Evolutionary conservation across 2,329 filamentous ascomycete genomes (phyloP).

Genomic region (Rhinocladiella mackenziei): DNA sequence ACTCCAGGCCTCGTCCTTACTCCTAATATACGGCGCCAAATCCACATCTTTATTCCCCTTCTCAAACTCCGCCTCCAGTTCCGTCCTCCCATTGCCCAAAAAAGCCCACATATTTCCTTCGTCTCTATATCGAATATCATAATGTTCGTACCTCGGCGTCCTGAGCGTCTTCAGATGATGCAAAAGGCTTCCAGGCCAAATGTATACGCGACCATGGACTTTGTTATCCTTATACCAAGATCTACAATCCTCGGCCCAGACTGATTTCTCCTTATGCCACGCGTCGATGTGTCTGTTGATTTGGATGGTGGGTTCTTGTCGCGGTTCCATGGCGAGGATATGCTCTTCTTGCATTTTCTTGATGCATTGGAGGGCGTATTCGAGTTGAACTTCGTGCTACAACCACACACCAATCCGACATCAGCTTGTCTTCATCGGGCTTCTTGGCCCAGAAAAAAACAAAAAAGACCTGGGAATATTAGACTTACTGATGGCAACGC

Average conservation of each 20-base stretch:
- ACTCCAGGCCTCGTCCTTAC: conserved; percentile 11
- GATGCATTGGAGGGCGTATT: conserved; percentile 32
- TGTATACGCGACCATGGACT: conserved; percentile 16
- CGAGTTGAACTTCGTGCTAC: conserved; percentile 20
- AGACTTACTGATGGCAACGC: conserved; percentile 24
- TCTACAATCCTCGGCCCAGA: conserved; percentile 31
- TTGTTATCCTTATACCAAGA: conserved; percentile 32
- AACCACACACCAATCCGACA: too few species aligned
- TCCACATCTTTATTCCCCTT: conserved; percentile 14
- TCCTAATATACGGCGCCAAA: conserved; percentile 18
- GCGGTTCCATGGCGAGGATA: conserved; percentile 31
- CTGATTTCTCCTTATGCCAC: conserved; percentile 25
- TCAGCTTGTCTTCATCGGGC: too few species aligned
- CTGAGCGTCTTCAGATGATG: conserved; percentile 33
- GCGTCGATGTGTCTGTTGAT: conserved; percentile 29
- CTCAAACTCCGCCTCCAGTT: conserved; percentile 30
- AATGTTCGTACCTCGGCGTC: conserved; percentile 36
- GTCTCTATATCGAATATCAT: conserved; percentile 37
- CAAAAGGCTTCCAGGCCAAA: conserved; percentile 18
- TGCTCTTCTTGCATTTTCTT: conserved; percentile 33
- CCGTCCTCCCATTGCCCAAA: conserved; percentile 44
- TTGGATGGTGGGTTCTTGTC: conserved; percentile 15
- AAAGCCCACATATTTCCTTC: conserved; percentile 40
- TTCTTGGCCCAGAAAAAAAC: too few species aligned
- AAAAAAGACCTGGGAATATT: too few species aligned